Evolutionary conservation across 2,329 filamentous ascomycete species (phyloP), one percentile per base, ranked within the genome.

Genomic region (Alternaria brassicae): DNA sequence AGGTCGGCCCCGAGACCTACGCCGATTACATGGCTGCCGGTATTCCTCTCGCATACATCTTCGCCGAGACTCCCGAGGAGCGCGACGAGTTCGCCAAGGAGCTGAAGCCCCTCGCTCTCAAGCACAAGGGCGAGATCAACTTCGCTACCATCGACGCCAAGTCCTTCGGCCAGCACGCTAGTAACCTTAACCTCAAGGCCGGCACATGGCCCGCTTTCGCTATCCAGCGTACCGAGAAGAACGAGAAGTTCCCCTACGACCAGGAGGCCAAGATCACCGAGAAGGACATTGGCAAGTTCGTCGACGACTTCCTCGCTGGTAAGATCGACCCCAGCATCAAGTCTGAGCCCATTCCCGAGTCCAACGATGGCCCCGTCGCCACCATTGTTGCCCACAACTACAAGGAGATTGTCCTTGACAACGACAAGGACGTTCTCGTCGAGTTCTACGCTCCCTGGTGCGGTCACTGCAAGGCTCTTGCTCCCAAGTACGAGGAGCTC

Each of bases 1-100:
- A 97, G 84, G 91, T 99, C 71, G 94, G 94, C 72, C 95, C 95
- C 63, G 95, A 98, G 81, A 99, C 95, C 67, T 99, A 99, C 84
- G 86, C 91, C 62, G 88, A 86, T 76, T 99, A 99, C 86, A 99
- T 98, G 91, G 88, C 89, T 54, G 85, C 94, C 70, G 93, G 92
- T 69, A 86, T 98, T 70, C 95, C 95, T 62, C 89, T 99, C 65
- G 95, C 93, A 67, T 99, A 98, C 84, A 96, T 99, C 82, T 98
- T 99, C 81, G 89, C 94, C 66, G 93, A 97, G 84, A 93, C 91
- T 44, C 78, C 86, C 27, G 94, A 98, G 83, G 93, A 97, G 86
- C 93, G 95, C 72, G 87, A 90, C 76, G 83, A 88, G 75, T 88
- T 97, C 69, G 84, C 89, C 70, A 87, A 90, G 67, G 83, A 87